Evolutionary conservation across 306 rosid genomes (phyloP).

Genomic region (Acacia confusa): DNA sequence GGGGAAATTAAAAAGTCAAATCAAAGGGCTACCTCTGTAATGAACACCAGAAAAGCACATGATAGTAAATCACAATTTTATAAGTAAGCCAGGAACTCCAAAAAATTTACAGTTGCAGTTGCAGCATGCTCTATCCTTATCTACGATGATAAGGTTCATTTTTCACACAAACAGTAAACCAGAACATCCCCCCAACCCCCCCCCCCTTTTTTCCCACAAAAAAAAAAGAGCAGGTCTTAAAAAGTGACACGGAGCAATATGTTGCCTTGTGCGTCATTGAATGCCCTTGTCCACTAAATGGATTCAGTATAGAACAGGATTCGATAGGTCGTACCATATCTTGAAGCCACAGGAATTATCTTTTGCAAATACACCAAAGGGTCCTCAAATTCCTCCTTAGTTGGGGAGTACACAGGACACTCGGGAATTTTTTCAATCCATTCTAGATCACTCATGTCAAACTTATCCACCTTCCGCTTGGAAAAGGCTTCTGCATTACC

Average conservation of each 20-base stretch:
- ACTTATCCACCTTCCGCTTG: conserved; percentile 63
- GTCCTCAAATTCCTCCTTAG: conserved; percentile 70
- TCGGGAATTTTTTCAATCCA: conserved; percentile 71
- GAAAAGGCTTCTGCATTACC: conserved; percentile 42
- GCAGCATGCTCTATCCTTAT: background rate
- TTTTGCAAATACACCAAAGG: conserved; percentile 72
- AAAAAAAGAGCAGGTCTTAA: background rate
- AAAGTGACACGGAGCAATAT: background rate
- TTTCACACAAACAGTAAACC: background rate
- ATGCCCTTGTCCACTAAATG: background rate
- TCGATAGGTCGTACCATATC: conserved; percentile 44
- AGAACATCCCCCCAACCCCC: background rate
- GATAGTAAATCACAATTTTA: background rate
- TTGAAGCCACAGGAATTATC: conserved; percentile 69
- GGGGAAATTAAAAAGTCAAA: background rate
- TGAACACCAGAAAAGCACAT: background rate
- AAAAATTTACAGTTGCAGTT: background rate
- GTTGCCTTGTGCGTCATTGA: background rate
- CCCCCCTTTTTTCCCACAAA: too few relatives aligned
- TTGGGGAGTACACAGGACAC: conserved; percentile 68
- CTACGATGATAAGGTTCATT: background rate
- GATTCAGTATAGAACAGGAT: background rate
- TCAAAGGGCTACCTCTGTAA: background rate
- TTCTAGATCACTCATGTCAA: conserved; percentile 58
- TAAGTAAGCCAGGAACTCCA: background rate